phyloP scores from a whole-genome alignment of 257 asterid species.

The Catharanthus roseus region DNA sequence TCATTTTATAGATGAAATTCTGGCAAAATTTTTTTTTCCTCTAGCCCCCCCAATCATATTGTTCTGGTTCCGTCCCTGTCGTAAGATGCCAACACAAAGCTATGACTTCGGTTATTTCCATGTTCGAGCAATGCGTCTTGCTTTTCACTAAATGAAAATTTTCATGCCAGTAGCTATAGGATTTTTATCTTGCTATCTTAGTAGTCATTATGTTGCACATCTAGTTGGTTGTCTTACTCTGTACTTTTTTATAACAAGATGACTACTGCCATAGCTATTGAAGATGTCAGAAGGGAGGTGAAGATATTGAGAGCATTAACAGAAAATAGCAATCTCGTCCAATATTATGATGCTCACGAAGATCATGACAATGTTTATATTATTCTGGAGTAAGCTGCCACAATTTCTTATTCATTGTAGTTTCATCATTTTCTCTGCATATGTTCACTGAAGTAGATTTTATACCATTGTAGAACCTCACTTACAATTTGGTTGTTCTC shows the following conservation, averaged over 20 bases:
- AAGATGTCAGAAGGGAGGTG: conserved; percentile 92
- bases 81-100: neutral
- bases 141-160: neutral
- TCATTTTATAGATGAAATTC: no score
- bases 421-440: neutral
- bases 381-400: conserved; percentile 82
- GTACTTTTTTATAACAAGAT: conserved; percentile 39
- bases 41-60: no score
- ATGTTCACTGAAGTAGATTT: neutral
- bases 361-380: conserved; percentile 81
- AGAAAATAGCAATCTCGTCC: conserved; percentile 66
- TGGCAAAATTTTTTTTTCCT: no score
- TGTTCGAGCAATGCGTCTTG: neutral
- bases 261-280: conserved; percentile 85
- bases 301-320: conserved; percentile 83
- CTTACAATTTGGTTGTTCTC: neutral
- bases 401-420: neutral
- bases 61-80: no score
- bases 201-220: neutral
- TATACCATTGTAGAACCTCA: neutral
- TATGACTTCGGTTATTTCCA: neutral
- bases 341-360: conserved; percentile 72
- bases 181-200: neutral
- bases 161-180: no score
- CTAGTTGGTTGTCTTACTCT: conserved; percentile 9